Conservation (phyloP, 2,329 filamentous ascomycete species). For the Aspergillus awamori region DNA sequence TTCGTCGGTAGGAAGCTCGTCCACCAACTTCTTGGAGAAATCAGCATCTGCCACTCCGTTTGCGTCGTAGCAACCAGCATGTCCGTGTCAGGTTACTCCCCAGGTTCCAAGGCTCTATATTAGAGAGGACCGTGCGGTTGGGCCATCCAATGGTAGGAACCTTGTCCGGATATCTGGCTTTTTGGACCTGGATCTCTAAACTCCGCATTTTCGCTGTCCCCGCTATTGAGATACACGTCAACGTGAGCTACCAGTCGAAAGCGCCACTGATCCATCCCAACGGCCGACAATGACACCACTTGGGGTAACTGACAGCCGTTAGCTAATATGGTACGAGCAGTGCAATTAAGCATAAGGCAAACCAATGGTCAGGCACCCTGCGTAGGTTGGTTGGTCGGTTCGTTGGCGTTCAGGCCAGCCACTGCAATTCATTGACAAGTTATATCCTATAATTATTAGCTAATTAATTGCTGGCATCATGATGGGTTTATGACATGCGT, state of each 20-base stretch:
- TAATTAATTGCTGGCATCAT: not conserved
- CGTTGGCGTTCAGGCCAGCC: not conserved
- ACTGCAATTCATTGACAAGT: too few relatives aligned
- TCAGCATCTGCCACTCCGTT: not conserved
- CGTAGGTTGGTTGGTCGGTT: not conserved
- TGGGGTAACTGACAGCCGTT: not conserved
- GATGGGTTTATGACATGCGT: too few relatives aligned
- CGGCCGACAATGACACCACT: not conserved
- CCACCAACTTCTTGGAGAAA: not conserved
- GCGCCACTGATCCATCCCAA: not conserved
- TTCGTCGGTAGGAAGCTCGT: not conserved
- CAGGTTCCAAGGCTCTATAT: not conserved
- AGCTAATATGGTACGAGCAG: not conserved
- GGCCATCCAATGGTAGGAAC: not conserved
- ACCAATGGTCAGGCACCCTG: not conserved
- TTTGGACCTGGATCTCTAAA: not conserved
- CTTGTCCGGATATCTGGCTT: not conserved
- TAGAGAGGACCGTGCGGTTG: slow-evolving; percentile 1
- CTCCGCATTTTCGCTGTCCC: not conserved
- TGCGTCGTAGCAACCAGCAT: not conserved
- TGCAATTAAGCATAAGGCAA: not conserved
- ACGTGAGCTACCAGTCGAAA: not conserved
- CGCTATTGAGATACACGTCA: not conserved
- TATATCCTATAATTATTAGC: too few relatives aligned
- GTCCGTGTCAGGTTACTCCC: not conserved